A percentile compares a stretch with the other conserved stretches of the same genome.
These are phyloP conservation scores for Komagataea norvegica DNA, from an alignment of 1,139 yeast species.

Conservation along the genomic window DNA sequence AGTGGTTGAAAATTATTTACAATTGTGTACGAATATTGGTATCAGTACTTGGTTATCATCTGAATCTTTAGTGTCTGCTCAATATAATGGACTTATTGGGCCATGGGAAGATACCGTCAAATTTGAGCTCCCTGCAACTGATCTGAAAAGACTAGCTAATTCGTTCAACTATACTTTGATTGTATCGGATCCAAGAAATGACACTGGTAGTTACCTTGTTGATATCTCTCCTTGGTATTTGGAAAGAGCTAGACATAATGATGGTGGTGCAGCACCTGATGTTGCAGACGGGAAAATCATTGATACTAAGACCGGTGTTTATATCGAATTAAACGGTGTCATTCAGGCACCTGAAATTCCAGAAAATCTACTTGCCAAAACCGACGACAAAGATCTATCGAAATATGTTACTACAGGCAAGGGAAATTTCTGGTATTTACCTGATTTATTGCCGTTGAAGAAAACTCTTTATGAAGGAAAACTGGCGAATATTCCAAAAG, in stretches of 20 bases:
- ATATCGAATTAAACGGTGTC: slow-evolving; percentile 42
- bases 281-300: slow-evolving; percentile 49
- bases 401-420: slow-evolving; percentile 30
- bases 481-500: slow-evolving; percentile 29
- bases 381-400: slow-evolving; percentile 16
- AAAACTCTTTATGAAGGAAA: slow-evolving; percentile 33
- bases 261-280: slow-evolving; percentile 38
- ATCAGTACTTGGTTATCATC: slow-evolving; percentile 49
- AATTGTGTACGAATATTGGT: slow-evolving; percentile 37
- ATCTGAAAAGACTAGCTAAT: slow-evolving; percentile 37
- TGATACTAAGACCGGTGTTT: slow-evolving; percentile 45
- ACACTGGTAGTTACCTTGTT: slow-evolving; percentile 40
- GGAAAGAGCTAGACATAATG: slow-evolving; percentile 38
- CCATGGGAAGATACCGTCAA: slow-evolving; percentile 54
- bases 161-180: slow-evolving; percentile 44
- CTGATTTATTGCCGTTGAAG: slow-evolving; percentile 30
- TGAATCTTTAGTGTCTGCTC: slow-evolving; percentile 50
- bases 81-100: slow-evolving; percentile 45
- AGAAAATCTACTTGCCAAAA: slow-evolving; percentile 9
- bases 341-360: slow-evolving; percentile 25
- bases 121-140: slow-evolving; percentile 44
- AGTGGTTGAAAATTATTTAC: slow-evolving; percentile 43
- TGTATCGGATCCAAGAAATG: slow-evolving; percentile 36
- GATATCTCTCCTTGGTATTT: slow-evolving; percentile 45
- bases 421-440: slow-evolving; percentile 32